Conservation (phyloP, 441 rosid genomes). For the Manihot esculenta region DNA sequence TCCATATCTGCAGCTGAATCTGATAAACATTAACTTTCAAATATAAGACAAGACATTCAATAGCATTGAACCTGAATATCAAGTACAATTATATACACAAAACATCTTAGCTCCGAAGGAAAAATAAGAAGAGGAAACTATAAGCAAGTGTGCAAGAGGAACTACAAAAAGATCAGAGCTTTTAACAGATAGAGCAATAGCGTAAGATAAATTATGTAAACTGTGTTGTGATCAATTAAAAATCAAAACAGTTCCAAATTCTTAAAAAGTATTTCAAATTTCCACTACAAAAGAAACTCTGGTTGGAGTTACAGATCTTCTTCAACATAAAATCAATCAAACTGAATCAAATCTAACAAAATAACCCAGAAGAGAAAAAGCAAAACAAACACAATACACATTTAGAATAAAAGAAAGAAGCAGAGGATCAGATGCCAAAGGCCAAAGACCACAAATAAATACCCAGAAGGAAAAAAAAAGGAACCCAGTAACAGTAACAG, state of each 20-base stretch:
- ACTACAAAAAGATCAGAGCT: no score
- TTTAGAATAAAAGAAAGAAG: neutral
- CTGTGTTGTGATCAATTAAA: neutral
- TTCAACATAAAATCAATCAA: neutral
- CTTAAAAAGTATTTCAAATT: neutral
- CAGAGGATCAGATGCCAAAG: neutral
- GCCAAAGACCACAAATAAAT: neutral
- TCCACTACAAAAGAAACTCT: neutral
- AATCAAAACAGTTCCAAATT: neutral
- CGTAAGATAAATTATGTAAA: neutral
- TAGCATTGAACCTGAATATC: no score
- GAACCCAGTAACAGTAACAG: neutral
- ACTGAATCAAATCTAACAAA: conserved; percentile 5
- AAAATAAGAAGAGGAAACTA: no score
- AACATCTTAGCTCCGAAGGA: no score
- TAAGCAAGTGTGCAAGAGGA: no score
- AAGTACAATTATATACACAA: no score
- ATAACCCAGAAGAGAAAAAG: no score
- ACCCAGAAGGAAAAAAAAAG: neutral
- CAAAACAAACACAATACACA: neutral
- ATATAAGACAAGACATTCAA: no score
- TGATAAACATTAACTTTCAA: no score
- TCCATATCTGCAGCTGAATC: no score
- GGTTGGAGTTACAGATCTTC: conserved; percentile 7
- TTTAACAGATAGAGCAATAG: no score